phyloP scores from a whole-genome alignment of 371 early-diverging fungal species.

The Apophysomyces variabilis region DNA sequence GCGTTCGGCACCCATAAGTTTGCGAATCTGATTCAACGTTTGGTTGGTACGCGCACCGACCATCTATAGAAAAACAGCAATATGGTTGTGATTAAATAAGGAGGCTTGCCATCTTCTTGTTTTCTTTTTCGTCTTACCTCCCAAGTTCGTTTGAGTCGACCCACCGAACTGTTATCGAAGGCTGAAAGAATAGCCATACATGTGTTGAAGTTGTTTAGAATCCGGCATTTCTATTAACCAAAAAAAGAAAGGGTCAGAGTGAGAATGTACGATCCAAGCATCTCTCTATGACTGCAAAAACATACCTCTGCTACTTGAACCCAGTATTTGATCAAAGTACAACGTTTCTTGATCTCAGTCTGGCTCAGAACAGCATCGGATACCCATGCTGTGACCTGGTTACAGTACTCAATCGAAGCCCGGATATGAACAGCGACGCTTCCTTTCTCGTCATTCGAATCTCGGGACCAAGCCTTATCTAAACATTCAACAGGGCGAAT shows the following conservation, averaged over 20 bases:
- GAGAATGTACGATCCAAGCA: not conserved
- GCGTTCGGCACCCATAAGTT: slow-evolving; percentile 79
- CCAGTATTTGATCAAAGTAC: slow-evolving; percentile 77
- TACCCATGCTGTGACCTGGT: slow-evolving; percentile 86
- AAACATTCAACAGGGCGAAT: slow-evolving; percentile 88
- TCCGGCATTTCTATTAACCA: slow-evolving; percentile 34
- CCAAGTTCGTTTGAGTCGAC: slow-evolving; percentile 80
- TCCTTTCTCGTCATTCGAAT: slow-evolving; percentile 36
- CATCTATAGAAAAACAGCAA: slow-evolving; percentile 19
- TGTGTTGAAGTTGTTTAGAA: slow-evolving; percentile 82
- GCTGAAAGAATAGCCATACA: slow-evolving; percentile 91
- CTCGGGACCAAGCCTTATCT: slow-evolving; percentile 87
- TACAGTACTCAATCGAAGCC: slow-evolving; percentile 74
- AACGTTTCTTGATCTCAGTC: slow-evolving; percentile 80
- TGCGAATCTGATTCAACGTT: slow-evolving; percentile 51
- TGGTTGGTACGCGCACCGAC: slow-evolving; percentile 54
- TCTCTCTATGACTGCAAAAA: not conserved
- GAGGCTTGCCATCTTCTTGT: not conserved
- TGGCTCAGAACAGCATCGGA: slow-evolving; percentile 81
- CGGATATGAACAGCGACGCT: slow-evolving; percentile 68
- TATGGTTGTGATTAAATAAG: not conserved
- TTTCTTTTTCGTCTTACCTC: slow-evolving; percentile 40
- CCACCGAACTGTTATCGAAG: slow-evolving; percentile 86
- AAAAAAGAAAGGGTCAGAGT: too few species aligned
- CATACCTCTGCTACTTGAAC: slow-evolving; percentile 81